Evolutionary conservation across 352 stramenopile species (phyloP).

Genomic region (Phytophthora ramorum): DNA sequence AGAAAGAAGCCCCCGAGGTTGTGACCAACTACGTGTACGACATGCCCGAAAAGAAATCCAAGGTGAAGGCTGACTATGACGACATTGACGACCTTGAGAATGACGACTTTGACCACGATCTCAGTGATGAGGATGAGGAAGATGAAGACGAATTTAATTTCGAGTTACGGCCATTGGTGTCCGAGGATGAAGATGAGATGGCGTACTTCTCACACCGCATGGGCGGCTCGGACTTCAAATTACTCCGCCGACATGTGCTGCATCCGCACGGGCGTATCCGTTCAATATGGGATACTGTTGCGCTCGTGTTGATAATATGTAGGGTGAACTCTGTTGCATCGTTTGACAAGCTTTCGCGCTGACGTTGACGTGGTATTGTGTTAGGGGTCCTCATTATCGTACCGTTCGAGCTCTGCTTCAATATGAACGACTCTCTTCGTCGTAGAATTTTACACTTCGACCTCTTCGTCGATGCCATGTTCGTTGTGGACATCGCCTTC

Average conservation of each 20-base stretch:
- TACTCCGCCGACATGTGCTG: conserved; percentile 52
- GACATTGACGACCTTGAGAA: conserved; percentile 13
- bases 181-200: conserved; percentile 68
- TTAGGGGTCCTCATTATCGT: conserved; percentile 68
- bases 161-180: conserved; percentile 22
- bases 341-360: not conserved
- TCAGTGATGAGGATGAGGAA: conserved; percentile 19
- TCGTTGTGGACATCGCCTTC: conserved; percentile 71
- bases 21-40: conserved; percentile 42
- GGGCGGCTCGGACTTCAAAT: conserved; percentile 57
- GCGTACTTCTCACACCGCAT: conserved; percentile 67
- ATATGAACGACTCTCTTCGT: conserved; percentile 38
- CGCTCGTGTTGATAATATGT: conserved; percentile 72
- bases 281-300: conserved; percentile 63
- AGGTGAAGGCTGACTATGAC: conserved; percentile 23
- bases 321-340: conserved; percentile 6
- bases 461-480: conserved; percentile 70
- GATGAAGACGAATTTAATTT: conserved; percentile 22
- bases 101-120: conserved; percentile 25
- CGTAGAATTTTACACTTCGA: conserved; percentile 57
- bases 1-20: conserved; percentile 28
- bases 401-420: conserved; percentile 78
- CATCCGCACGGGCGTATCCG: conserved; percentile 70
- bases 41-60: conserved; percentile 32
- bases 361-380: not conserved